These are phyloP conservation scores for Aureobasidium sp. DNA, from an alignment of 2,329 filamentous ascomycete genomes.

Conservation along the genomic window DNA sequence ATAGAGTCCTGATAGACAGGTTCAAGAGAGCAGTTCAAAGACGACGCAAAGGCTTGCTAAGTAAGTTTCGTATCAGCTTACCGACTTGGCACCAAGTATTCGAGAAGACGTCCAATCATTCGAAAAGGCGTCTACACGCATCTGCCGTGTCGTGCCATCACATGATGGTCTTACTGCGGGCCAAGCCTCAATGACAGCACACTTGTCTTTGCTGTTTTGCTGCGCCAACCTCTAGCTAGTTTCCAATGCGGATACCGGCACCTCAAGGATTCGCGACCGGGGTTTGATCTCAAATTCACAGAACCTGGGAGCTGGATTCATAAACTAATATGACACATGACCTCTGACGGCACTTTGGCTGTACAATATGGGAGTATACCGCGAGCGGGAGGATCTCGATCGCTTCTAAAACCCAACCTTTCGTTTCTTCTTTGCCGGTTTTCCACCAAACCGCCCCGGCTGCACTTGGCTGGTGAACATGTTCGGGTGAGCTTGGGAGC, in stretches of 20 bases:
- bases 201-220: neutral
- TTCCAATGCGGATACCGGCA: neutral
- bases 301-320: neutral
- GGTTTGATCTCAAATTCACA: neutral
- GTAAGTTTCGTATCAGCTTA: neutral
- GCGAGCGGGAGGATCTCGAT: neutral
- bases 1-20: neutral
- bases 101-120: slow-evolving; percentile 4
- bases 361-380: slow-evolving; percentile 3
- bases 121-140: neutral
- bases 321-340: neutral
- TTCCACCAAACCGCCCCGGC: slow-evolving; percentile 23
- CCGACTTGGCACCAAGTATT: neutral
- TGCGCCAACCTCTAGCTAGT: neutral
- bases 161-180: neutral
- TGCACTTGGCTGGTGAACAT: slow-evolving; percentile 25
- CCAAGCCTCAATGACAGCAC: slow-evolving; percentile 11
- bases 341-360: neutral
- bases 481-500: slow-evolving; percentile 9
- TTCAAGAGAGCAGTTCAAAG: neutral
- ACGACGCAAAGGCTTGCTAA: neutral
- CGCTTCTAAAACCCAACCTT: slow-evolving; percentile 28
- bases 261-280: neutral
- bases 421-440: slow-evolving; percentile 35
- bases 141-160: neutral